These are phyloP conservation scores for Xylariaceae sp. DNA, from an alignment of 2,329 filamentous ascomycete genomes.

Conservation along the genomic window DNA sequence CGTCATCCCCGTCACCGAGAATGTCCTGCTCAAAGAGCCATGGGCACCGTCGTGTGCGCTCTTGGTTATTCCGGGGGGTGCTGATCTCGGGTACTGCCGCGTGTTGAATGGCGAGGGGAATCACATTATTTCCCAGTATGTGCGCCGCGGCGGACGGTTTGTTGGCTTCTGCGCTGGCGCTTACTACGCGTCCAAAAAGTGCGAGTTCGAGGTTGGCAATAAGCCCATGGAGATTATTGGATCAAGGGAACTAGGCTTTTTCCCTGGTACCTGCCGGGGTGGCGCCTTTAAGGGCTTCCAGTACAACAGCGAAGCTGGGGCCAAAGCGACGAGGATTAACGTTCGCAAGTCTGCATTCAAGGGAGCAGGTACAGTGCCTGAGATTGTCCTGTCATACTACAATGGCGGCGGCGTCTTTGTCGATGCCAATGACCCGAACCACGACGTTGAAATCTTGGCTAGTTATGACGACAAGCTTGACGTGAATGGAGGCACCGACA, in stretches of 20 bases:
- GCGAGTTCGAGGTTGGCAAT: constrained; percentile 90
- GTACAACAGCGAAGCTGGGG: constrained; percentile 82
- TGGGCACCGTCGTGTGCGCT: constrained; percentile 84
- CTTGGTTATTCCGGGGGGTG: constrained; percentile 86
- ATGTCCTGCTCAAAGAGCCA: constrained; percentile 80
- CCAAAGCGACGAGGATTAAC: constrained; percentile 62
- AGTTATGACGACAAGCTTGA: constrained; percentile 69
- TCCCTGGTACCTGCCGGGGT: constrained; percentile 77
- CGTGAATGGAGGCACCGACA: constrained; percentile 67
- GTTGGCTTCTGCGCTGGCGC: constrained; percentile 91
- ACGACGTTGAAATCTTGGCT: constrained; percentile 73
- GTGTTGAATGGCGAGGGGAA: constrained; percentile 86
- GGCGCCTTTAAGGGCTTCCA: constrained; percentile 84
- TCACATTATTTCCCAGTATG: constrained; percentile 73
- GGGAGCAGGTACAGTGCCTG: constrained; percentile 44
- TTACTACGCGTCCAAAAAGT: constrained; percentile 76
- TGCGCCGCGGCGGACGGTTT: constrained; percentile 78
- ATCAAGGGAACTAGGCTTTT: constrained; percentile 79
- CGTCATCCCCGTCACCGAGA: constrained; percentile 75
- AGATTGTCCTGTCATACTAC: constrained; percentile 72
- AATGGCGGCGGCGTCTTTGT: constrained; percentile 95
- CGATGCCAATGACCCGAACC: constrained; percentile 56
- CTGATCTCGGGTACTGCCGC: constrained; percentile 87
- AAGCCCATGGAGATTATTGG: constrained; percentile 78
- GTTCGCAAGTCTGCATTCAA: constrained; percentile 57